Conservation (phyloP, 2,329 filamentous ascomycete genomes). For the Sporothrix humicola region DNA sequence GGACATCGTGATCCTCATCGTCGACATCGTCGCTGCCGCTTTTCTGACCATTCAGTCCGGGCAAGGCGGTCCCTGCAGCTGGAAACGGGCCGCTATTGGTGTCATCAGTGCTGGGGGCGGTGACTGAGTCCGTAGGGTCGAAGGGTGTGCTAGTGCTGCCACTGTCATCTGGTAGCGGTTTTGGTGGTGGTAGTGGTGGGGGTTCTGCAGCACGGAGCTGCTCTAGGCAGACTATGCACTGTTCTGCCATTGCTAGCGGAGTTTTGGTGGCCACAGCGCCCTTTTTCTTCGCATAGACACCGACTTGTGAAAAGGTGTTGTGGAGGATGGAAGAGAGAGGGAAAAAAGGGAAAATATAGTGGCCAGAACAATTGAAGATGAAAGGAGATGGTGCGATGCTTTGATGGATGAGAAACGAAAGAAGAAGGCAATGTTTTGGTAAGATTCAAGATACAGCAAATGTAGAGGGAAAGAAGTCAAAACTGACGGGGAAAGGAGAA, state of each 20-base stretch:
- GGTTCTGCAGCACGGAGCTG: conserved; percentile 48
- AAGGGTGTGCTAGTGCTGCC: conserved; percentile 19
- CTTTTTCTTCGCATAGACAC: conserved; percentile 37
- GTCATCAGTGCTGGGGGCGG: conserved; percentile 18
- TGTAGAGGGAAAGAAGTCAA: conserved; percentile 13
- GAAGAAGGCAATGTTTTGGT: neutral
- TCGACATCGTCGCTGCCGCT: conserved; percentile 17
- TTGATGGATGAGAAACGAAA: neutral
- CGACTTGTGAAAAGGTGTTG: neutral
- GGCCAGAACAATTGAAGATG: conserved; percentile 5
- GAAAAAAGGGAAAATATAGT: neutral
- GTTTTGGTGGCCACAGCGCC: conserved; percentile 30
- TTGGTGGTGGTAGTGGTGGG: conserved; percentile 38
- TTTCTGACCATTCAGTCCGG: conserved; percentile 13
- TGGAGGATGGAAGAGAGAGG: conserved; percentile 13
- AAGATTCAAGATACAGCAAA: neutral
- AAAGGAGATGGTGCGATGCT: neutral
- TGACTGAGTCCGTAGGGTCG: neutral
- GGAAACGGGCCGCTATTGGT: conserved; percentile 22
- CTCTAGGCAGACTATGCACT: conserved; percentile 74
- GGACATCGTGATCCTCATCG: neutral
- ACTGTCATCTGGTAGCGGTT: conserved; percentile 29
- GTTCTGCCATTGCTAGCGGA: conserved; percentile 58
- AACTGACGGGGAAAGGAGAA: conserved; percentile 1
- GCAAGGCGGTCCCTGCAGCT: neutral